Evolutionary conservation across 495 filamentous ascomycete species (phyloP).

Genomic region (Lepraria neglecta): DNA sequence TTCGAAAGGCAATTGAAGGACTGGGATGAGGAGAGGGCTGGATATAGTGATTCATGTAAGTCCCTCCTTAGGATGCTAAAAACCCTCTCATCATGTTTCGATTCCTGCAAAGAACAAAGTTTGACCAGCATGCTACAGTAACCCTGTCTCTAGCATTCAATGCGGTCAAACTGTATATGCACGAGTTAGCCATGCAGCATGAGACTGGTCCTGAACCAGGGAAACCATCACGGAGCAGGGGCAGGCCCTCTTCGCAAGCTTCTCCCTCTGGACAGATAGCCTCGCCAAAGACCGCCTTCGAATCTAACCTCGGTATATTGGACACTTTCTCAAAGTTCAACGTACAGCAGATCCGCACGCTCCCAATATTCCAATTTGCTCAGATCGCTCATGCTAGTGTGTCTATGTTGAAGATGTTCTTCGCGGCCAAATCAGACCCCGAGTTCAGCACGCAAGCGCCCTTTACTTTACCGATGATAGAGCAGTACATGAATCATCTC

Average conservation of each 20-base stretch:
- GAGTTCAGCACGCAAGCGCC: conserved; percentile 73
- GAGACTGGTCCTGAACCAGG: conserved; percentile 62
- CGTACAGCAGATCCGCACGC: conserved; percentile 52
- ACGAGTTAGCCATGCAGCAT: conserved; percentile 76
- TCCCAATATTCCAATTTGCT: conserved; percentile 73
- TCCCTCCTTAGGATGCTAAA: not conserved
- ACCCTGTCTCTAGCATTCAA: conserved; percentile 21
- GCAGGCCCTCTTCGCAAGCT: not conserved
- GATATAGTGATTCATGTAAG: conserved; percentile 31
- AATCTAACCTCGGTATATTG: conserved; percentile 66
- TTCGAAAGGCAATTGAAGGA: conserved; percentile 71
- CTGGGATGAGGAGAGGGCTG: conserved; percentile 41
- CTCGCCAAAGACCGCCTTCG: conserved; percentile 52
- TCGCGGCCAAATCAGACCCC: conserved; percentile 60
- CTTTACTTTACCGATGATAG: conserved; percentile 65
- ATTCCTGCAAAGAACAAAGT: not conserved
- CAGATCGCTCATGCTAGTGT: conserved; percentile 76
- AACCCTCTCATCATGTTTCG: not conserved
- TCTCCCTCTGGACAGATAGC: not conserved
- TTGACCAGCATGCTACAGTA: conserved; percentile 11
- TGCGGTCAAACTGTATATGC: conserved; percentile 69
- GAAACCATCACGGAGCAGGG: conserved; percentile 37
- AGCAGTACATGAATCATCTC: conserved; percentile 64
- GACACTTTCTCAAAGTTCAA: conserved; percentile 60
- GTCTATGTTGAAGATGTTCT: conserved; percentile 84